Conservation (phyloP, 2,329 filamentous ascomycete genomes). For the Westerdykella sp. region DNA sequence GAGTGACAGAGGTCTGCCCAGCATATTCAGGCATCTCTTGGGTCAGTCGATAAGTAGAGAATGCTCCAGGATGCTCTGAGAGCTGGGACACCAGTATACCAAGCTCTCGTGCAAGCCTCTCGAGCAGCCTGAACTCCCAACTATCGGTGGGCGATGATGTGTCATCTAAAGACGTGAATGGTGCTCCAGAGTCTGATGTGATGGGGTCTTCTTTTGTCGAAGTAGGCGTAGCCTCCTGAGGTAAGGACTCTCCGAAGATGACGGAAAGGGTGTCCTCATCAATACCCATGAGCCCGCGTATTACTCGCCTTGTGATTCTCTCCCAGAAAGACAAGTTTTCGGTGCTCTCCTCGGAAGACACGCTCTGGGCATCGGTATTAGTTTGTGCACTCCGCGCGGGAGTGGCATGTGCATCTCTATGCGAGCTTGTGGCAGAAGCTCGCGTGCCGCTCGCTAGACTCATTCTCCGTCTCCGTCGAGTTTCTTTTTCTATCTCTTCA, state of each 20-base stretch:
- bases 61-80: conserved; percentile 80
- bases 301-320: conserved; percentile 75
- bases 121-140: conserved; percentile 75
- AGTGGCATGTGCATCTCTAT: conserved; percentile 10
- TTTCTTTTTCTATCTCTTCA: conserved; percentile 85
- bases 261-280: conserved; percentile 80
- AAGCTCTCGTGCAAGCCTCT: conserved; percentile 80
- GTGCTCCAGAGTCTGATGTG: too few species aligned
- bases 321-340: conserved; percentile 68
- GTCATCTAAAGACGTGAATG: conserved; percentile 14
- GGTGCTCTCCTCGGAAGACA: conserved; percentile 36
- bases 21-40: conserved; percentile 62
- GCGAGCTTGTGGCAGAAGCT: conserved; percentile 21
- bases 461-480: conserved; percentile 58
- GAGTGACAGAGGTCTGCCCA: conserved; percentile 58
- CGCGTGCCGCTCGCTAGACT: conserved; percentile 49
- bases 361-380: conserved; percentile 24
- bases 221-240: conserved; percentile 37
- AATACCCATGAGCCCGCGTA: conserved; percentile 83
- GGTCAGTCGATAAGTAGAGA: conserved; percentile 68
- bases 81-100: conserved; percentile 77
- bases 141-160: conserved; percentile 33
- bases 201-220: conserved; percentile 16
- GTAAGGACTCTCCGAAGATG: conserved; percentile 75
- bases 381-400: background rate